Evolutionary conservation across 495 filamentous ascomycete genomes (phyloP).

Genomic region (Penicillium dipodomyicola): DNA sequence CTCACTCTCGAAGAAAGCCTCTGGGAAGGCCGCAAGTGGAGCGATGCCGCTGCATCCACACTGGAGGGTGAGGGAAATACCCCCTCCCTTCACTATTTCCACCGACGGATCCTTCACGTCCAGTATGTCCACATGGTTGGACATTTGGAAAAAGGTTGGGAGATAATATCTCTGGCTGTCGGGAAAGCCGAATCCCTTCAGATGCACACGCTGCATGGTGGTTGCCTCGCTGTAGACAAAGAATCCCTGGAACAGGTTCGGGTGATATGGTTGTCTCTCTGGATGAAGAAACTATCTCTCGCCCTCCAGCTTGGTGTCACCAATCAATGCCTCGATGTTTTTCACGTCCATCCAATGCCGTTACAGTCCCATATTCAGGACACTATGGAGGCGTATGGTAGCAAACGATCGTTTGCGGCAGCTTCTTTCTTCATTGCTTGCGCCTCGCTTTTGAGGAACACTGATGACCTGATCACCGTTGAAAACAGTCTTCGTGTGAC

Average conservation of each 20-base stretch:
- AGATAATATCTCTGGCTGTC: too few relatives aligned
- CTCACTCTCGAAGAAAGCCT: not conserved
- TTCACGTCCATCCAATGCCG: conserved; percentile 11
- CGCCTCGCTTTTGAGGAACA: not conserved
- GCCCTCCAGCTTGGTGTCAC: conserved; percentile 14
- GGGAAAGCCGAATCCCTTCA: not conserved
- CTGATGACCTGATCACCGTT: not conserved
- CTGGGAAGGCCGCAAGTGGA: not conserved
- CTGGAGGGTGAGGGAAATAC: too few relatives aligned
- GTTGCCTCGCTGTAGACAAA: not conserved
- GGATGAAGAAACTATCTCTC: conserved; percentile 16
- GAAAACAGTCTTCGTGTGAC: not conserved
- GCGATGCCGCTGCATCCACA: not conserved
- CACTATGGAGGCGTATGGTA: too few relatives aligned
- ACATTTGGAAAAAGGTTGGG: too few relatives aligned
- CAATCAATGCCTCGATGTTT: conserved; percentile 10
- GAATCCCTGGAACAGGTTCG: conserved; percentile 7
- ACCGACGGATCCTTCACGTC: too few relatives aligned
- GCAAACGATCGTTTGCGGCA: too few relatives aligned
- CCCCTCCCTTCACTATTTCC: too few relatives aligned
- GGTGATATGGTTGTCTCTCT: conserved; percentile 19
- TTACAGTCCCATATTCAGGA: not conserved
- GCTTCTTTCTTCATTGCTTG: conserved; percentile 1
- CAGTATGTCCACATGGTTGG: too few relatives aligned
- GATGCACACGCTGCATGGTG: conserved; percentile 5